These are phyloP conservation scores for Myxozyma monticola DNA, from an alignment of 805 yeast species.

Conservation along the genomic window DNA sequence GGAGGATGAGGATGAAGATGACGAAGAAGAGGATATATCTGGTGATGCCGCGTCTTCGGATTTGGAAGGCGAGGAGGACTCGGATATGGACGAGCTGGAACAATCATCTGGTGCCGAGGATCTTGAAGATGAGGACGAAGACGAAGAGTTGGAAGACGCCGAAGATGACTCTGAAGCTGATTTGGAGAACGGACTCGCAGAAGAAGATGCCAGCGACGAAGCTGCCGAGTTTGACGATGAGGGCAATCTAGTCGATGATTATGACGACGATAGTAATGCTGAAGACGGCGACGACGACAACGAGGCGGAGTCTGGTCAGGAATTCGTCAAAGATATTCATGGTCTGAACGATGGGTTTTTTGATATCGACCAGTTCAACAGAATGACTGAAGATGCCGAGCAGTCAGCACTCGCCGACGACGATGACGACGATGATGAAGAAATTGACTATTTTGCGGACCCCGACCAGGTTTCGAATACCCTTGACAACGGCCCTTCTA, in stretches of 20 bases:
- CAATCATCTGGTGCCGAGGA: conserved; percentile 17
- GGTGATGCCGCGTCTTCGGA: conserved; percentile 19
- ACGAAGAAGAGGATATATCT: conserved; percentile 22
- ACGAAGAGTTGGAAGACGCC: conserved; percentile 16
- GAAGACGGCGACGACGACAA: conserved; percentile 37
- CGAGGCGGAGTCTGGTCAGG: conserved; percentile 33
- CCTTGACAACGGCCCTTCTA: neutral
- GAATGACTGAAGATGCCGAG: conserved; percentile 56
- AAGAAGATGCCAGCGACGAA: conserved; percentile 32
- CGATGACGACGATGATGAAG: conserved; percentile 49
- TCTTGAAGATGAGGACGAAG: conserved; percentile 27
- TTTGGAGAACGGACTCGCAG: conserved; percentile 31
- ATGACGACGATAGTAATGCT: conserved; percentile 30
- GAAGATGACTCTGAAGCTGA: conserved; percentile 33
- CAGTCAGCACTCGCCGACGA: conserved; percentile 32
- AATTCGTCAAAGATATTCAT: conserved; percentile 48
- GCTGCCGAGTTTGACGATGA: conserved; percentile 36
- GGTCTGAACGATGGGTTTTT: conserved; percentile 84
- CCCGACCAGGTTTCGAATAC: conserved; percentile 18
- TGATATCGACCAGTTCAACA: conserved; percentile 79
- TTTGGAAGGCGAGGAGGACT: conserved; percentile 29
- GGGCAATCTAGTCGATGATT: conserved; percentile 45
- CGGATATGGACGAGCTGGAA: conserved; percentile 28
- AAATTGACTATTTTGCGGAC: conserved; percentile 48
- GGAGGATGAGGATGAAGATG: conserved; percentile 31